Evolutionary conservation across 805 yeast species (phyloP).

Genomic region (Candida awuae): DNA sequence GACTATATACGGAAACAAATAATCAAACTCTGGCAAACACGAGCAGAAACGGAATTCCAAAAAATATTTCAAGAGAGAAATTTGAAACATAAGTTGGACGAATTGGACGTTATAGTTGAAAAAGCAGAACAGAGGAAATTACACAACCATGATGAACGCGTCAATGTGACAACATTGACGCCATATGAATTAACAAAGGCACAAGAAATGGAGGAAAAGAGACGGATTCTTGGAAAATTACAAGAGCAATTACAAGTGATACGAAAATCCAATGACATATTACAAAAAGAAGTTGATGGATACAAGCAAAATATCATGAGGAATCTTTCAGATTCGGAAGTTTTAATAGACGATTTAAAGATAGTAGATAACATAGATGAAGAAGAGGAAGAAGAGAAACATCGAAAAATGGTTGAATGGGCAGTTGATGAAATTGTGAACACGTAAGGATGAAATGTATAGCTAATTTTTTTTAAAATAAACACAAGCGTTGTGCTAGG

Average conservation of each 20-base stretch:
- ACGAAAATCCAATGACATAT: conserved; percentile 2
- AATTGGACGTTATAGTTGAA: conserved; percentile 40
- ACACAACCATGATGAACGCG: conserved; percentile 7
- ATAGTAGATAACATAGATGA: conserved; percentile 13
- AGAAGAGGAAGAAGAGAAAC: conserved; percentile 14
- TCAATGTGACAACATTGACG: conserved; percentile 11
- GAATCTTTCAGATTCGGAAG: conserved; percentile 10
- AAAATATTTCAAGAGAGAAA: conserved; percentile 39
- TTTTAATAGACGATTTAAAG: conserved; percentile 10
- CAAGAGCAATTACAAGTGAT: conserved; percentile 1
- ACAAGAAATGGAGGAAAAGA: conserved; percentile 12
- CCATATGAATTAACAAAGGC: conserved; percentile 19
- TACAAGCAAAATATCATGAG: conserved; percentile 8
- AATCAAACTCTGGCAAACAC: conserved; percentile 35
- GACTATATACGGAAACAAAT: conserved; percentile 40
- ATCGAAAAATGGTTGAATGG: conserved; percentile 15
- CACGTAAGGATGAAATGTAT: no score
- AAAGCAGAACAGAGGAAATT: conserved; percentile 26
- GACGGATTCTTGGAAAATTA: conserved; percentile 7
- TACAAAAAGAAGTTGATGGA: conserved; percentile 9
- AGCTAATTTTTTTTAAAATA: no score
- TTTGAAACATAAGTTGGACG: conserved; percentile 35
- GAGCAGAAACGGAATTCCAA: conserved; percentile 38
- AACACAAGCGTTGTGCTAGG: no score
- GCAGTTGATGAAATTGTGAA: conserved; percentile 11